These are phyloP conservation scores for Tilletia caries DNA, from an alignment of 1,284 basidiomycete species.

Conservation along the genomic window DNA sequence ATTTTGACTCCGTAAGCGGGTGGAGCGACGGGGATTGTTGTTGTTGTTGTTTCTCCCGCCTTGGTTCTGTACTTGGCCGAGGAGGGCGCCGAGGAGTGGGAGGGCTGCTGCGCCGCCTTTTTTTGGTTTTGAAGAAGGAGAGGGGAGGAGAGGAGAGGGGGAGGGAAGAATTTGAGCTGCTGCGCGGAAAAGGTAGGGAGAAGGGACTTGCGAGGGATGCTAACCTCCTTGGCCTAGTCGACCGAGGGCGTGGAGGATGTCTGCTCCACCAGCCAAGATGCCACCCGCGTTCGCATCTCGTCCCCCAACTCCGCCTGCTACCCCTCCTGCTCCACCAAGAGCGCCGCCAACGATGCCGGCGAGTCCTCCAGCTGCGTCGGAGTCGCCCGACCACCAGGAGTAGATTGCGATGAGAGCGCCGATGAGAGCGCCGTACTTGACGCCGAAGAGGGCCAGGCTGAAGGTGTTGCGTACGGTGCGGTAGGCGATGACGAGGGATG, in stretches of 20 bases:
- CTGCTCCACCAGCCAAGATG: background rate
- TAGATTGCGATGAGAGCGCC: conserved; percentile 35
- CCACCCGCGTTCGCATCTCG: background rate
- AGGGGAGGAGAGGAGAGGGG: background rate
- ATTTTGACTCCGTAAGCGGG: background rate
- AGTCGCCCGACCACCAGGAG: conserved; percentile 38
- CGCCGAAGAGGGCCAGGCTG: conserved; percentile 31
- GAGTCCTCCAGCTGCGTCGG: conserved; percentile 19
- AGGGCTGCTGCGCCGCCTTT: background rate
- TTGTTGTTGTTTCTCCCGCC: background rate
- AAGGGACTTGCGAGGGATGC: background rate
- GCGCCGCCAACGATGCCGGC: background rate
- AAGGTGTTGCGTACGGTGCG: conserved; percentile 31
- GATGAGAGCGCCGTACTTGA: conserved; percentile 43
- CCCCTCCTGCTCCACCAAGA: background rate
- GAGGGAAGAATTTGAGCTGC: background rate
- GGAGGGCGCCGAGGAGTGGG: background rate
- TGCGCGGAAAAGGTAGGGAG: background rate
- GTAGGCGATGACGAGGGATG: conserved; percentile 37
- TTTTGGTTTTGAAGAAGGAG: background rate
- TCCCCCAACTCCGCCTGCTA: background rate
- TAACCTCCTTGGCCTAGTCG: background rate
- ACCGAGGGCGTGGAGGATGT: background rate
- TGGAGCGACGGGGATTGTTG: background rate
- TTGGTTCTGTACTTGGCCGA: background rate